phyloP scores from a whole-genome alignment of 768 basidiomycete genomes.

The Hericium rajendrae region DNA sequence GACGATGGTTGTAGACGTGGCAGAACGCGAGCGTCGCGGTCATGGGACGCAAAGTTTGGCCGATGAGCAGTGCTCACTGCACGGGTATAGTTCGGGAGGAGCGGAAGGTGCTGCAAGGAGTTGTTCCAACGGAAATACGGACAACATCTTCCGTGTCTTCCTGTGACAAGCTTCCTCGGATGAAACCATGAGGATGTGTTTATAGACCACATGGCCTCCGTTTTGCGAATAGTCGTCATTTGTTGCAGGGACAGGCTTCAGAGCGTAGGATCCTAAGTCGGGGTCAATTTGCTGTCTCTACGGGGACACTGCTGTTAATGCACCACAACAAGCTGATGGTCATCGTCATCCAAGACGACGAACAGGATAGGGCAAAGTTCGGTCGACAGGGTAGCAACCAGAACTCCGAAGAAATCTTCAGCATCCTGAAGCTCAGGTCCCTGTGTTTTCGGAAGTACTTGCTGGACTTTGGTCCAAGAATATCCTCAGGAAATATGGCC shows the following conservation, averaged over 20 bases:
- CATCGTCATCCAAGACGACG: not conserved
- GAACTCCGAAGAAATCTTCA: too few relatives aligned
- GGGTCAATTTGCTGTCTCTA: not conserved
- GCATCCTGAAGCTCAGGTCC: not conserved
- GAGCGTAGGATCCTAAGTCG: not conserved
- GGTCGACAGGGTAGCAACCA: too few relatives aligned
- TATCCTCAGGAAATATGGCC: too few relatives aligned
- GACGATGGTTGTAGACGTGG: not conserved
- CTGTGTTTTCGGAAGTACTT: not conserved
- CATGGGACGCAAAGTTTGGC: slow-evolving; percentile 2
- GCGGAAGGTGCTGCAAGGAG: not conserved
- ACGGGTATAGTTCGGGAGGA: not conserved
- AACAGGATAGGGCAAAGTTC: too few relatives aligned
- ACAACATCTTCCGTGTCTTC: not conserved
- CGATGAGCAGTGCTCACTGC: not conserved
- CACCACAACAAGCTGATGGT: not conserved
- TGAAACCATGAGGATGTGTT: not conserved
- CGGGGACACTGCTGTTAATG: not conserved
- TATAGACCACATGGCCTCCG: not conserved
- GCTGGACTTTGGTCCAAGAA: too few relatives aligned
- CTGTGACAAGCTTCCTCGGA: not conserved
- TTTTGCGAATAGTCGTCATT: not conserved
- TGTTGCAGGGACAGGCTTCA: not conserved
- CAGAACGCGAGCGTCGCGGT: not conserved
- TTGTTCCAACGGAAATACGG: not conserved